Evolutionary conservation across 2,329 filamentous ascomycete genomes (phyloP), one percentile per base, ranked within the genome.

Genomic region (Stagonosporopsis cucurbitacearum): DNA sequence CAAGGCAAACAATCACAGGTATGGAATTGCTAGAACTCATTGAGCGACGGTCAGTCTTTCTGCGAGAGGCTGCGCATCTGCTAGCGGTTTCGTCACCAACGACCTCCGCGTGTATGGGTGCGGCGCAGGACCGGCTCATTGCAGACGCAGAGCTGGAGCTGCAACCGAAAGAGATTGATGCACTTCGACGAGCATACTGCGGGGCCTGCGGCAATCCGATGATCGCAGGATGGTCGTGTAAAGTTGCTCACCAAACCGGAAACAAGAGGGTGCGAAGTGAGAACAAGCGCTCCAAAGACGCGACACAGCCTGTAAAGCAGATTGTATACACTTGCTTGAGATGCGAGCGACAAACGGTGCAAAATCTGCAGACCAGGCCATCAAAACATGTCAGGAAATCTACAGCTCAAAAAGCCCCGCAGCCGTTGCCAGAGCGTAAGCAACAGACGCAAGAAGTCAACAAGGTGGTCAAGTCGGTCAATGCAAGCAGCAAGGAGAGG

Each of bases 401-500:
- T 4, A 49, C 63, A 30, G 23, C 48, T 11, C 43, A 20, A 13
- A 49, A 41, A 25, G 37, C 12, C 30, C 20, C 50, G 13, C 36
- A 47, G 17, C 41, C 35, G 15, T 20, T 43, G 20, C 37, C 17
- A 33, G 53, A 39, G 19, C 37, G 49, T 8, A 57, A 48, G 25
- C 32, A 47, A 20, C 41, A 42, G n/a, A 54, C 48, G 12, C 53
- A 67, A 30, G 59, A 63, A 13, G 48, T 51, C 8, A 52, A 40
- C 40, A 67, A 63, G 35, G 42, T 63, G 22, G 51, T 57, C 23
- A 74, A 72, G 58, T 67, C 81, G 39, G 72, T 77, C 13, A 83
- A 74, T 50, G 66, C 71, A 30, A 75, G 68, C 71, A 84, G 82
- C 73, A 84, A 84, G 69, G 83, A 83, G 63, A 75, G 83, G 62